Evolutionary conservation across 2,329 filamentous ascomycete genomes (phyloP), one percentile per base, ranked within the genome.

Genomic region (Aspergillus sp.): DNA sequence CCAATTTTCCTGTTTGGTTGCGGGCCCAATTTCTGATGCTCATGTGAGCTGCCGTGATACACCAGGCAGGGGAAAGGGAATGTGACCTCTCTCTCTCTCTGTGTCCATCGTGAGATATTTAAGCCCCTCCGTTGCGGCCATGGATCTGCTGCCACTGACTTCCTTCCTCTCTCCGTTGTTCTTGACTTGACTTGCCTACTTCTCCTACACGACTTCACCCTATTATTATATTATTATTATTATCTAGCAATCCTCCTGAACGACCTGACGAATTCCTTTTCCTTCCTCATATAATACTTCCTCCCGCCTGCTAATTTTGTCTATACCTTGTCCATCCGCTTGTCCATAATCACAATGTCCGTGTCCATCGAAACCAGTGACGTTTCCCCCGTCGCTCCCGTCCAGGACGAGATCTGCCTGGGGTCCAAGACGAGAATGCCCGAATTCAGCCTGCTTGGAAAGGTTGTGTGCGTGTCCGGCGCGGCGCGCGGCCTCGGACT

Each of bases 381-480:
- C 5, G 19, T 10, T 6, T 10, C 19, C 10, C 6, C 10, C 19
- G 6, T 10, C 10, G 19, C 19, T 10, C 5, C 19, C 10, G 19
- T 22, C 6, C 19, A 22, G 19, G 6, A 10, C 5, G 19, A 22
- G 6, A 5, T 22, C 19, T 22, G 19, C 26, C 34, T 61, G 36
- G 58, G 58, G 30, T 52, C 50, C 31, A 52, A 51, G 41, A 41
- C 48, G 31, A 45, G 60, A 32, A 61, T 88, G 31, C 78, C 81
- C 27, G 85, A 91, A 52, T 91, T 91, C 66, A 79, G 72, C 49
- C 70, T 93, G 42, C 69, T 73, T 42, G 74, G 75, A 60, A 86
- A 78, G 57, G 71, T 82, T 1, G 73, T 85, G 29, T 55, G 82
- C 17, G 77, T 86, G 3, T 82, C 80, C 2, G 82, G 82, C 12